These are phyloP conservation scores for Cytospora paraplurivora DNA, from an alignment of 2,329 filamentous ascomycete species.

Conservation along the genomic window DNA sequence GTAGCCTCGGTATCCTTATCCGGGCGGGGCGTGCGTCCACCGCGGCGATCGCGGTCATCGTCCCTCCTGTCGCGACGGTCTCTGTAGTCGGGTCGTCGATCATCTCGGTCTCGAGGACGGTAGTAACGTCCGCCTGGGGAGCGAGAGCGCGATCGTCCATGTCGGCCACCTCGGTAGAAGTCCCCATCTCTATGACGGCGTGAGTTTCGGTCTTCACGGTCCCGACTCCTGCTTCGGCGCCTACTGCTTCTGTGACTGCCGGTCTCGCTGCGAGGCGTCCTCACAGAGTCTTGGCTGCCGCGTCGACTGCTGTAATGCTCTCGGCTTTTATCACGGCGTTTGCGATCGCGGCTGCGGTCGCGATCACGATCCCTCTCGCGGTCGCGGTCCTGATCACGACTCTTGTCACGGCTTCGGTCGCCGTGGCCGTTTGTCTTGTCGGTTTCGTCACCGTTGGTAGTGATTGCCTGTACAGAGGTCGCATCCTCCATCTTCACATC, in stretches of 20 bases:
- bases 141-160: conserved; percentile 69
- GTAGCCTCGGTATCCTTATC: conserved; percentile 61
- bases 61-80: conserved; percentile 49
- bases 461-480: conserved; percentile 31
- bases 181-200: conserved; percentile 74
- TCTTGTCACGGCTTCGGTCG: conserved; percentile 39
- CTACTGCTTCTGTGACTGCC: conserved; percentile 83
- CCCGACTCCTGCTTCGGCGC: conserved; percentile 77
- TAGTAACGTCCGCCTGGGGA: conserved; percentile 64
- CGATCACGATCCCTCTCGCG: conserved; percentile 60
- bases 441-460: conserved; percentile 59
- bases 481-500: conserved; percentile 46
- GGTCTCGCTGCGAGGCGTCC: conserved; percentile 73
- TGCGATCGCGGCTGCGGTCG: conserved; percentile 56
- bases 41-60: conserved; percentile 50
- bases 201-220: conserved; percentile 73
- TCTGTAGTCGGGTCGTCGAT: conserved; percentile 43
- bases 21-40: conserved; percentile 44
- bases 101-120: conserved; percentile 52
- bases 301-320: conserved; percentile 53
- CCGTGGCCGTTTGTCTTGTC: conserved; percentile 57
- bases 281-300: conserved; percentile 62
- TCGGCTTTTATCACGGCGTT: conserved; percentile 51
- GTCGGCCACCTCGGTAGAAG: conserved; percentile 66
- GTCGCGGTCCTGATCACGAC: conserved; percentile 43